These are phyloP conservation scores for Mucor plumbeus DNA, from an alignment of 371 early-diverging fungal species.

Conservation along the genomic window DNA sequence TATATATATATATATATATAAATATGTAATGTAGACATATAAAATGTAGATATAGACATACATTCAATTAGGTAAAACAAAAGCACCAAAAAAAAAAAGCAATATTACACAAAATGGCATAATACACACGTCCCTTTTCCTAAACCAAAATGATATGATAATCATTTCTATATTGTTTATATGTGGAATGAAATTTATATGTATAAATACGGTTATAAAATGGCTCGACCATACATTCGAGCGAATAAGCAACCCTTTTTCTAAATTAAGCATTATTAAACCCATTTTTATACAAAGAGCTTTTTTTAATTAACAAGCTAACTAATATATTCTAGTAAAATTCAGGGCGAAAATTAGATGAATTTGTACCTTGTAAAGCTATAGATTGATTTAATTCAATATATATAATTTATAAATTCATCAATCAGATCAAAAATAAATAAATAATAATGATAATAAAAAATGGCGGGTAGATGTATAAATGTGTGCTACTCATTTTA, in stretches of 20 bases:
- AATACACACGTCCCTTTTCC: slow-evolving; percentile 11
- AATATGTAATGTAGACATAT: too few relatives aligned
- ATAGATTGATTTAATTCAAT: background rate
- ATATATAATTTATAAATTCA: background rate
- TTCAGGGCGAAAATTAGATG: background rate
- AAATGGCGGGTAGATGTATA: background rate
- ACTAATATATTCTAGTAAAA: background rate
- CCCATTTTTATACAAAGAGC: slow-evolving; percentile 18
- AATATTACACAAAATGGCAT: slow-evolving; percentile 8
- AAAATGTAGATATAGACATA: background rate
- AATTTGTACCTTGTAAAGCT: too few relatives aligned
- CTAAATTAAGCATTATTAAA: slow-evolving; percentile 27
- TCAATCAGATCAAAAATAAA: background rate
- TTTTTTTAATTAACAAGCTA: slow-evolving; percentile 5
- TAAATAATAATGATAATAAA: background rate
- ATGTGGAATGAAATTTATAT: slow-evolving; percentile 25
- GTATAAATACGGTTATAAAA: slow-evolving; percentile 8
- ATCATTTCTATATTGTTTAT: slow-evolving; percentile 1
- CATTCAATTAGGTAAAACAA: too few relatives aligned
- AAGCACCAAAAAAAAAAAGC: slow-evolving; percentile 5
- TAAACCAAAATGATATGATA: background rate
- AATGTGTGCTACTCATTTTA: background rate
- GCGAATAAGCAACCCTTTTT: slow-evolving; percentile 1
- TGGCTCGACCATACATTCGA: slow-evolving; percentile 8
- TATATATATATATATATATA: background rate